phyloP scores from a whole-genome alignment of 2,329 filamentous ascomycete species.

The Alternaria sp. region DNA sequence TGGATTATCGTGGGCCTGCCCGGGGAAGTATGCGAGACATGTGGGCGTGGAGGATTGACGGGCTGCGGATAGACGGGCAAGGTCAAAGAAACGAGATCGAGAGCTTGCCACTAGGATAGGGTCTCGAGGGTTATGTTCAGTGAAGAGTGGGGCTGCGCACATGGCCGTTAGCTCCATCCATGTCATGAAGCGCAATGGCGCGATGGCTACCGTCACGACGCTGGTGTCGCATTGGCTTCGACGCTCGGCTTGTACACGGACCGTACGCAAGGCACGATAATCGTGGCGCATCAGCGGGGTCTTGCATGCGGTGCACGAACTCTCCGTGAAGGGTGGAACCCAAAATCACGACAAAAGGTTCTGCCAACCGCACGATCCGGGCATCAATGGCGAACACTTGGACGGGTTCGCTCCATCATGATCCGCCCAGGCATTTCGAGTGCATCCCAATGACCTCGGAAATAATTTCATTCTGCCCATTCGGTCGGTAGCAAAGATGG shows the following conservation, averaged over 20 bases:
- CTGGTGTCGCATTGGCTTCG: constrained; percentile 7
- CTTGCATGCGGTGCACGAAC: background rate
- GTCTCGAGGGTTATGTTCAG: constrained; percentile 4
- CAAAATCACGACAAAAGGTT: background rate
- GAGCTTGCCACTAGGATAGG: background rate
- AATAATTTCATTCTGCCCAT: background rate
- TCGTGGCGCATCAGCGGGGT: constrained; percentile 5
- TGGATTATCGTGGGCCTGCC: constrained; percentile 12
- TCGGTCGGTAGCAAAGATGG: background rate
- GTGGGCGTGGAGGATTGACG: background rate
- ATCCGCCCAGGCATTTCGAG: background rate
- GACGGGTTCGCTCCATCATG: background rate
- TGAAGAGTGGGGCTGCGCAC: background rate
- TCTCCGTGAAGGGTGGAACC: background rate
- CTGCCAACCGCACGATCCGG: background rate
- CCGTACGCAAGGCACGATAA: background rate
- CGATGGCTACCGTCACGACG: background rate
- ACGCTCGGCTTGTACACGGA: background rate
- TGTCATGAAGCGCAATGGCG: constrained; percentile 1
- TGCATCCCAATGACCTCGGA: background rate
- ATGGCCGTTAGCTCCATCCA: constrained; percentile 2
- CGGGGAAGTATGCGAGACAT: constrained; percentile 9
- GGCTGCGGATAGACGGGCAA: background rate
- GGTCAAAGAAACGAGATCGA: background rate
- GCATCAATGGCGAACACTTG: background rate